These are phyloP conservation scores for Cyberlindnera bimundalis DNA, from an alignment of 805 yeast genomes.

Conservation along the genomic window DNA sequence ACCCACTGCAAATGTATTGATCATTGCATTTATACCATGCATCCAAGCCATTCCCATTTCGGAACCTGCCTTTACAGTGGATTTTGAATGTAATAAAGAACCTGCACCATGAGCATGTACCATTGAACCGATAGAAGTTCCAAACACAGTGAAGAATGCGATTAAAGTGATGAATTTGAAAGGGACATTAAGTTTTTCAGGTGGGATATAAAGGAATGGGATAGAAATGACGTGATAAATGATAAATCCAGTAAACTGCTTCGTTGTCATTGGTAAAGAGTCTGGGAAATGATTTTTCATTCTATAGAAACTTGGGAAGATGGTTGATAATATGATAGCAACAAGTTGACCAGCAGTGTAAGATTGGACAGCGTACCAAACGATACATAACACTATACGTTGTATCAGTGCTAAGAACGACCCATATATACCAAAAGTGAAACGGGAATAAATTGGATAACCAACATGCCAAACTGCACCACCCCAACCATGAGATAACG, in stretches of 20 bases:
- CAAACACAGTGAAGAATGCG: conserved; percentile 34
- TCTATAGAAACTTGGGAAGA: conserved; percentile 36
- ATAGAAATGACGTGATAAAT: conserved; percentile 36
- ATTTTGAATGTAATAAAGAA: conserved; percentile 29
- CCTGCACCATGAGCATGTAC: conserved; percentile 33
- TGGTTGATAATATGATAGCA: conserved; percentile 35
- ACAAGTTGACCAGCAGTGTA: conserved; percentile 45
- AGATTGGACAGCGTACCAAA: conserved; percentile 46
- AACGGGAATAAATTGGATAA: conserved; percentile 42
- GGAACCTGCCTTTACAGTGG: conserved; percentile 26
- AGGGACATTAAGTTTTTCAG: conserved; percentile 31
- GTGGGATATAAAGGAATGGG: conserved; percentile 30
- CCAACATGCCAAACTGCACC: conserved; percentile 51
- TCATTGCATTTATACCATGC: conserved; percentile 30
- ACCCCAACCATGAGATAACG: conserved; percentile 42
- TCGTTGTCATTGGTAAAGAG: conserved; percentile 37
- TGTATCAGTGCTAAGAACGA: conserved; percentile 41
- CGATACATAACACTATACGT: conserved; percentile 41
- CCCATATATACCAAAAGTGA: conserved; percentile 46
- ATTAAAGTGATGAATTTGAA: conserved; percentile 28
- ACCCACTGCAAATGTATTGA: conserved; percentile 32
- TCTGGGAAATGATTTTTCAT: conserved; percentile 39
- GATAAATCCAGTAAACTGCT: conserved; percentile 39
- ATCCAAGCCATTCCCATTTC: conserved; percentile 32
- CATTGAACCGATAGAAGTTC: conserved; percentile 33